Conservation (phyloP, 208 protist species). For the Leishmania braziliensis region DNA sequence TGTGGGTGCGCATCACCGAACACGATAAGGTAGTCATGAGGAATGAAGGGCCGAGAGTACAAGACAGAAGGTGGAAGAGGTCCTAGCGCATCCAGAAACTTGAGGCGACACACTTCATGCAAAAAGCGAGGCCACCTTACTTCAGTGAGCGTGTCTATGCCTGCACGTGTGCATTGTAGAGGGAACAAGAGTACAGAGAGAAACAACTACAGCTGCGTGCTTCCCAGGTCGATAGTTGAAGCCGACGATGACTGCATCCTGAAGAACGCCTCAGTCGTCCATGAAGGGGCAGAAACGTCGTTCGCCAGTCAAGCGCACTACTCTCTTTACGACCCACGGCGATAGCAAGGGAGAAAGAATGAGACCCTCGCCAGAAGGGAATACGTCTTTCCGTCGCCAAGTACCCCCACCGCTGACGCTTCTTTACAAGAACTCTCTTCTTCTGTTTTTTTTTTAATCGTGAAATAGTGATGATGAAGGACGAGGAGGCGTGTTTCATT, state of each 20-base stretch:
- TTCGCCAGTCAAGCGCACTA: background rate
- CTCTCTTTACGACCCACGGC: background rate
- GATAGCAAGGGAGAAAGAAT: background rate
- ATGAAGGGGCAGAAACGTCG: background rate
- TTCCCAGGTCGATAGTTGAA: background rate
- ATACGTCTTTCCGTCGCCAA: background rate
- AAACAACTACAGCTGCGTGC: background rate
- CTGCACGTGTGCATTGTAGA: background rate
- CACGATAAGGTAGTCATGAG: background rate
- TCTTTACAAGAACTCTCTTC: background rate
- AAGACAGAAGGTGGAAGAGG: background rate
- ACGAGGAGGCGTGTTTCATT: background rate
- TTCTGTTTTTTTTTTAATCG: background rate
- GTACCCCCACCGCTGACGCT: background rate
- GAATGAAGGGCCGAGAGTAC: background rate
- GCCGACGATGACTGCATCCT: background rate
- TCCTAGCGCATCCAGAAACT: background rate
- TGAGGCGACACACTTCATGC: background rate
- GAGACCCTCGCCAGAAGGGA: background rate
- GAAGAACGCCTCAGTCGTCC: background rate
- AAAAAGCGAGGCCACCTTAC: too few species aligned
- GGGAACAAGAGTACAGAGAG: constrained; percentile 2
- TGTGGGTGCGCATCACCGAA: background rate
- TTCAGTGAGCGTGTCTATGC: background rate
- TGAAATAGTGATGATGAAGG: background rate